Evolutionary conservation across 2,329 filamentous ascomycete species (phyloP).

Genomic region (Keithomyces neogunnii): DNA sequence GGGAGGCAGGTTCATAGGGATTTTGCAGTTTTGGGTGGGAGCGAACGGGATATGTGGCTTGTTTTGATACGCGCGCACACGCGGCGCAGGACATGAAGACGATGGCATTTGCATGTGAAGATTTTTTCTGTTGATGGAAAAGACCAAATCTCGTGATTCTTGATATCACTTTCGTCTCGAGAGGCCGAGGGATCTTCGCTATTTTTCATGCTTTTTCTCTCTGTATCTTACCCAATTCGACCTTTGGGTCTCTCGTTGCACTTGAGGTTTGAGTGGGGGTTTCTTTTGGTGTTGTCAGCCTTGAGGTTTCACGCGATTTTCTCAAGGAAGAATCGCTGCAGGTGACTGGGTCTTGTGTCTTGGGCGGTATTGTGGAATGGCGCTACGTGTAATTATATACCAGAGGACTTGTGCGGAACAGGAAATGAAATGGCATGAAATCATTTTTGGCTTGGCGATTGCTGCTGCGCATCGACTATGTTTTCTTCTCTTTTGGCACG

Average conservation of each 20-base stretch:
- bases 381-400: constrained; percentile 11
- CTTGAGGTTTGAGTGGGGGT: background rate
- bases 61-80: constrained; percentile 12
- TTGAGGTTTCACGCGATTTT: background rate
- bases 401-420: constrained; percentile 1
- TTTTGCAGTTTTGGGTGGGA: constrained; percentile 12
- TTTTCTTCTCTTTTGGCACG: background rate
- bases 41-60: constrained; percentile 12
- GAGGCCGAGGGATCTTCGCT: background rate
- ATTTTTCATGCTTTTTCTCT: background rate
- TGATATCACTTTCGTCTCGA: background rate
- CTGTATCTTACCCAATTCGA: background rate
- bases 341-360: constrained; percentile 2
- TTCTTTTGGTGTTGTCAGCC: background rate
- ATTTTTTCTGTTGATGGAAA: background rate
- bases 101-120: constrained; percentile 8
- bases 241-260: background rate
- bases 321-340: background rate
- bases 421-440: constrained; percentile 5
- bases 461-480: background rate
- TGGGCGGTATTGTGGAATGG: background rate
- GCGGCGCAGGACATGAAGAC: constrained; percentile 11
- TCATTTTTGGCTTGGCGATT: background rate
- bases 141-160: background rate
- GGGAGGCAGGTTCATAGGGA: constrained; percentile 9